Base-by-base conservation (phyloP, 495 filamentous ascomycete species). In the Daldinia bambusicola region DNA sequence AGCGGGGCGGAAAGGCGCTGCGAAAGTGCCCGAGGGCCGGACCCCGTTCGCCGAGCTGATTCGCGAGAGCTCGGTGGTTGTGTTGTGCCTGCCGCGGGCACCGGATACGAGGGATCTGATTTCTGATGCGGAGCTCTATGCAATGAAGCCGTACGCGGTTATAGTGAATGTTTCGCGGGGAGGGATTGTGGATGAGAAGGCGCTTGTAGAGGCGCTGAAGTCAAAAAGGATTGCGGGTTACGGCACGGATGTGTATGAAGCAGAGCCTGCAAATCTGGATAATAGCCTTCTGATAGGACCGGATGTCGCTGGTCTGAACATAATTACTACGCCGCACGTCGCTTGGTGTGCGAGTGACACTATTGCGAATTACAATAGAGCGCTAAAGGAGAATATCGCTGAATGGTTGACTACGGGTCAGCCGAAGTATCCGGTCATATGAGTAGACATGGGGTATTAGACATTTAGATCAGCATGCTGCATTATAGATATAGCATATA, bases 91-190 rank as follows among this genome's bases (percentile, higher is more conserved):
- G 8, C 87, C 87, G 12, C 72, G 74, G 32, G 74, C 78, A 1
- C 76, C 79, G 0, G 78, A 82, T 51, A 87, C 85, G 5, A 31
- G 79, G 20, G 79, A 83, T 50, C 69, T 87, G 55, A 79, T 90
- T 43, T 79, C 78, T 0, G 71, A 70, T 0, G 63, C 77, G 0
- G 87, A 89, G 74, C 76, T 90, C 12, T 32, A 64, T n/a, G 50
- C 75, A 12, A 88, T 90, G 85, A 77, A 74, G 12, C 66, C 75
- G 0, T 77, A 84, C 38, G 78, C 83, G 3, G 60, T 89, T 14
- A 20, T 90, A 10, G 75, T 89, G 55, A 89, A 90, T 71, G 82
- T 88, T 43, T 81, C 84, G 6, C 78, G 87, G 2, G 87, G 87
- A 2, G 87, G 87, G 0, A 85, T 89, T 61, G 84, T 89, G 6